Percentiles rank a stretch among this genome's conserved stretches.
These are phyloP conservation scores for Lenwebbia sp. DNA, from an alignment of 345 rosid species.

Conservation along the genomic window DNA sequence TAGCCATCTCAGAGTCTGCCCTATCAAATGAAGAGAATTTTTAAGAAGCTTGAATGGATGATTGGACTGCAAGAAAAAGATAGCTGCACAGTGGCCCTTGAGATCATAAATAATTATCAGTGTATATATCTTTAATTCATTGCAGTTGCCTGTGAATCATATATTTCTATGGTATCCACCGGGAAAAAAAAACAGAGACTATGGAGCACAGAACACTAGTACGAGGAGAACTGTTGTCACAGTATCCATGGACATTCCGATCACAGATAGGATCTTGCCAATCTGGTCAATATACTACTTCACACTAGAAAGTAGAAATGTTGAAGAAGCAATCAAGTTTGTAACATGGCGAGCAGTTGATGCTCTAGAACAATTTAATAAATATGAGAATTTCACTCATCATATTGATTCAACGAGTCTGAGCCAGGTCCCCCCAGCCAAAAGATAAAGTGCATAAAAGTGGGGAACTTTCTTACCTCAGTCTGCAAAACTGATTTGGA, in stretches of 20 bases:
- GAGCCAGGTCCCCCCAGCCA: neutral
- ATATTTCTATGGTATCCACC: neutral
- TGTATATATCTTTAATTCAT: neutral
- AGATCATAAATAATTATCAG: neutral
- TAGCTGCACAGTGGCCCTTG: neutral
- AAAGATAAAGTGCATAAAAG: neutral
- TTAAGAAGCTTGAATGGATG: neutral
- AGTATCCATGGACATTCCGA: neutral
- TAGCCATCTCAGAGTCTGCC: neutral
- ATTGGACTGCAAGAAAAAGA: neutral
- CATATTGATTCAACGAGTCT: neutral
- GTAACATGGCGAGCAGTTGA: neutral
- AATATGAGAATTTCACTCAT: neutral
- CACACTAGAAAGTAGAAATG: neutral
- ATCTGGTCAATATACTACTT: neutral
- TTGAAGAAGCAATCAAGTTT: neutral
- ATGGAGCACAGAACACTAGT: neutral
- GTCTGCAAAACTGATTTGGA: conserved; percentile 74
- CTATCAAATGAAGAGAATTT: neutral
- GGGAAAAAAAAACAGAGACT: neutral
- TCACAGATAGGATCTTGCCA: neutral
- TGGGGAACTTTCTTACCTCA: conserved; percentile 23
- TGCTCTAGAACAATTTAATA: neutral
- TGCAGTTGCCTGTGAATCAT: neutral
- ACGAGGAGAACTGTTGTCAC: neutral